These are phyloP conservation scores for Talaromyces sp. DNA, from an alignment of 2,329 filamentous ascomycete species.

Conservation along the genomic window DNA sequence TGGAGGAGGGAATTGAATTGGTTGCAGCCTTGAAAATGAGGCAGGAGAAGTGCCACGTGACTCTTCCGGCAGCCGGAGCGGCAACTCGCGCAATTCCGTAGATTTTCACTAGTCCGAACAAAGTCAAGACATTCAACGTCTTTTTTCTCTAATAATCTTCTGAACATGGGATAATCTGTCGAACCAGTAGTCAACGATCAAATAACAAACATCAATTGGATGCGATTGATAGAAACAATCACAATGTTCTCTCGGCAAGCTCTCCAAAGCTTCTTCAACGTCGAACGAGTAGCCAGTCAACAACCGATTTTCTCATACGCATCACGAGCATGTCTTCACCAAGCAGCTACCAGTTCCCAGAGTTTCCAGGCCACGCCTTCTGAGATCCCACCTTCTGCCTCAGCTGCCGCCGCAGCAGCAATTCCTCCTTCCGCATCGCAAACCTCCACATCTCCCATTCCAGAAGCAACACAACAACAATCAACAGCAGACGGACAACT, in stretches of 20 bases:
- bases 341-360: constrained; percentile 25
- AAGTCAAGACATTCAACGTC: neutral
- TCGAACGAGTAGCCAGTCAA: constrained; percentile 19
- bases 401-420: constrained; percentile 13
- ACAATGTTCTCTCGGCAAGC: constrained; percentile 36
- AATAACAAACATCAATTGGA: neutral
- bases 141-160: neutral
- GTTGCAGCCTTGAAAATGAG: neutral
- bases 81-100: constrained; percentile 24
- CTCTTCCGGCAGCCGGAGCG: constrained; percentile 22
- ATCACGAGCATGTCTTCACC: constrained; percentile 41
- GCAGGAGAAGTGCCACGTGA: constrained; percentile 23
- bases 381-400: constrained; percentile 20
- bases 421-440: neutral
- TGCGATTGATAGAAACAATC: neutral
- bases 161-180: neutral
- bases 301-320: constrained; percentile 19
- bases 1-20: no score
- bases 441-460: neutral
- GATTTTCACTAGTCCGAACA: constrained; percentile 30
- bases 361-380: constrained; percentile 28
- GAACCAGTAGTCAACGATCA: constrained; percentile 7
- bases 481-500: constrained; percentile 18
- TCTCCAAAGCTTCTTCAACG: constrained; percentile 25
- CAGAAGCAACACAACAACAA: neutral